phyloP scores from a whole-genome alignment of 495 filamentous ascomycete species.

The Beverwykella pulmonaria region DNA sequence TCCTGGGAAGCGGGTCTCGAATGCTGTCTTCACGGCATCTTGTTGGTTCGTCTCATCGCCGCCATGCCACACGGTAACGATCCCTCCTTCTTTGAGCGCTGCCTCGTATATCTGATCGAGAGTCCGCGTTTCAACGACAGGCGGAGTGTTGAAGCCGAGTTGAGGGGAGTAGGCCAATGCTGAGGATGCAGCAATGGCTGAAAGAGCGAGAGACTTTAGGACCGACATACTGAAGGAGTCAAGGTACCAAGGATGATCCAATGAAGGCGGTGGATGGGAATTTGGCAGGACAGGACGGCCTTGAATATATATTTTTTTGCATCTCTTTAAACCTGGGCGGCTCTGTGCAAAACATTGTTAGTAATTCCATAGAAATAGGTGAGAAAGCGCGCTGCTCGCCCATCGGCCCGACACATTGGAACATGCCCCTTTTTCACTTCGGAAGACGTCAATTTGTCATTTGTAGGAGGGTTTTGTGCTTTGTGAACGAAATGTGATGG shows the following conservation, averaged over 20 bases:
- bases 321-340: no score
- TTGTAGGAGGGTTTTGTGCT: no score
- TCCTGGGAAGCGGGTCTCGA: constrained; percentile 44
- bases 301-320: background rate
- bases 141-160: background rate
- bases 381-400: no score
- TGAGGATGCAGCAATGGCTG: background rate
- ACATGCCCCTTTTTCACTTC: no score
- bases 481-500: no score
- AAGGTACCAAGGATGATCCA: background rate
- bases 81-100: constrained; percentile 43
- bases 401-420: no score
- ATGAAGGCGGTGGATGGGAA: background rate
- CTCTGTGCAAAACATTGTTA: no score
- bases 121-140: constrained; percentile 41
- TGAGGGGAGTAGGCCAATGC: background rate
- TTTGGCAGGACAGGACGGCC: background rate
- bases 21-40: constrained; percentile 37
- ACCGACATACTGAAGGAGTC: background rate
- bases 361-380: no score
- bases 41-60: constrained; percentile 45
- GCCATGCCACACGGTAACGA: constrained; percentile 42
- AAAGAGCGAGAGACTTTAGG: background rate
- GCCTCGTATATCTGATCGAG: constrained; percentile 47
- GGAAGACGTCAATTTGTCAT: no score